Percentiles rank a stretch among this genome's conserved stretches.
These are phyloP conservation scores for Maudiozyma saulgeensis DNA, from an alignment of 805 yeast genomes.

Conservation along the genomic window DNA sequence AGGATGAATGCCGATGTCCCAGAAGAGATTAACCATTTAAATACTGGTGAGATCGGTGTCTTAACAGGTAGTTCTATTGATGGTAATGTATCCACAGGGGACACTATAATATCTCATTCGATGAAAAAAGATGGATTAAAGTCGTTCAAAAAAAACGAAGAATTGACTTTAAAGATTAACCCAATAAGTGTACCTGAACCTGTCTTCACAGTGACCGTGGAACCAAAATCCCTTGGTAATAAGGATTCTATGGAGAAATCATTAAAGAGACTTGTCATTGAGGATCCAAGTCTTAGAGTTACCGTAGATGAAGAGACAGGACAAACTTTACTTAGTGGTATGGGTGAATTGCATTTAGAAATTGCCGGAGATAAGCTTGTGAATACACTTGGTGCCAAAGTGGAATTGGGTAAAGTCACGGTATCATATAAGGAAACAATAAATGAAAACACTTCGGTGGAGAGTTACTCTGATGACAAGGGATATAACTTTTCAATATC, in stretches of 20 bases:
- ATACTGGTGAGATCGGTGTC: constrained; percentile 86
- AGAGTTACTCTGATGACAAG: constrained; percentile 9
- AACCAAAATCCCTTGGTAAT: constrained; percentile 79
- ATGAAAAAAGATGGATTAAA: constrained; percentile 42
- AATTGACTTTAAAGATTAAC: constrained; percentile 40
- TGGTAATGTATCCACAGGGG: constrained; percentile 77
- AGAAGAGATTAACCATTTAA: constrained; percentile 52
- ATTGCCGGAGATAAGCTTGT: constrained; percentile 72
- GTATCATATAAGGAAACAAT: constrained; percentile 83
- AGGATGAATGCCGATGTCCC: constrained; percentile 86
- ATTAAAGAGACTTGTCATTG: constrained; percentile 55
- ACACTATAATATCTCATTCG: constrained; percentile 65
- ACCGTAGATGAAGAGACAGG: constrained; percentile 72
- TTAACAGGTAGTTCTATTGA: constrained; percentile 29
- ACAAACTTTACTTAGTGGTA: constrained; percentile 90
- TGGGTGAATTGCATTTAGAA: constrained; percentile 95
- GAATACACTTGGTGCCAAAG: constrained; percentile 74
- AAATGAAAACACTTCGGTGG: constrained; percentile 5
- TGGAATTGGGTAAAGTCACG: constrained; percentile 71
- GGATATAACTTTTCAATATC: constrained; percentile 16
- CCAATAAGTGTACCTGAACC: constrained; percentile 89
- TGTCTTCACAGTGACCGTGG: constrained; percentile 76
- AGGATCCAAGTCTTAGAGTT: constrained; percentile 81
- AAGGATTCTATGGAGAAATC: constrained; percentile 63
- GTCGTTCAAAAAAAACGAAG: constrained; percentile 31